Percentiles rank a stretch among this genome's conserved stretches.
These are phyloP conservation scores for Fomitopsis pulvina DNA, from an alignment of 768 basidiomycete species.

Conservation along the genomic window DNA sequence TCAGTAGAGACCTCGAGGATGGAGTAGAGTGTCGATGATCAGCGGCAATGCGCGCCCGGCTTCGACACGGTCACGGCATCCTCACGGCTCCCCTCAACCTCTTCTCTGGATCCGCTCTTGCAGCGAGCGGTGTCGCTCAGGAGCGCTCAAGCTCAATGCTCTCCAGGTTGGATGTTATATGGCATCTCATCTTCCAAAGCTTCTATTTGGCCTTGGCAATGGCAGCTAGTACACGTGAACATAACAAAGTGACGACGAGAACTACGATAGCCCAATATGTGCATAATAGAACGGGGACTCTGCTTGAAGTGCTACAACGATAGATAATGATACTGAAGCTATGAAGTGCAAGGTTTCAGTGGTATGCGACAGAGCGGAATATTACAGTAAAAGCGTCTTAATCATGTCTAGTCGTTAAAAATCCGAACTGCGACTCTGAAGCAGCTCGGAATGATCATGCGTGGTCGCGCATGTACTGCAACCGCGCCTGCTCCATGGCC, in stretches of 20 bases:
- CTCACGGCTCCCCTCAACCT: too few species aligned
- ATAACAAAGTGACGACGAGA: not conserved
- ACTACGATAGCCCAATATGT: not conserved
- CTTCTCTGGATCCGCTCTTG: too few species aligned
- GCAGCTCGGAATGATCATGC: not conserved
- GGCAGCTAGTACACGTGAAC: not conserved
- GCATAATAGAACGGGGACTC: not conserved
- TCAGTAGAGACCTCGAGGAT: not conserved
- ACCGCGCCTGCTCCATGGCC: slow-evolving; percentile 65
- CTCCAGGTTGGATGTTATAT: too few species aligned
- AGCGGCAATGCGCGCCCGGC: slow-evolving; percentile 1
- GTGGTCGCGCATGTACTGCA: slow-evolving; percentile 19
- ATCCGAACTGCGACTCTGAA: not conserved
- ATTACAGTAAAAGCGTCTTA: not conserved
- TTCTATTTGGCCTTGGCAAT: not conserved
- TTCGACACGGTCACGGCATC: not conserved
- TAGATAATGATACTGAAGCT: not conserved
- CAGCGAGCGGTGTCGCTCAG: too few species aligned
- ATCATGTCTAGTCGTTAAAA: not conserved
- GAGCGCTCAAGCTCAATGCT: too few species aligned
- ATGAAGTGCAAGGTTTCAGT: not conserved
- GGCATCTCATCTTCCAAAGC: not conserved
- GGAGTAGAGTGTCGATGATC: not conserved
- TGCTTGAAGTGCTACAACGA: not conserved
- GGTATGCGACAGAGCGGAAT: not conserved